Conservation (phyloP, 305 asterid genomes). For the Fraxinus albicans region DNA sequence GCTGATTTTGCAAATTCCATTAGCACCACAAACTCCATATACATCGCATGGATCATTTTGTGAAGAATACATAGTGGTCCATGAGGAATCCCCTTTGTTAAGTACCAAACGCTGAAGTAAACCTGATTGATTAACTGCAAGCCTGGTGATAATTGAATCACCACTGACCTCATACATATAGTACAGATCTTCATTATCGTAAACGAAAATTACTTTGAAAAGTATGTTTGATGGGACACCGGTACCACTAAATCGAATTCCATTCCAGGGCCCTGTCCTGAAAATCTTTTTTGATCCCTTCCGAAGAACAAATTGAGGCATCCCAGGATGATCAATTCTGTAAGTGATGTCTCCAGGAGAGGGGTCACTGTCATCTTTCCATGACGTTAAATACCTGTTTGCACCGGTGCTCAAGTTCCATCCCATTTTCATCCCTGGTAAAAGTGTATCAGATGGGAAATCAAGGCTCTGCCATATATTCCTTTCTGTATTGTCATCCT, state of each 20-base stretch:
- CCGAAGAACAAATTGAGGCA: slow-evolving; percentile 12
- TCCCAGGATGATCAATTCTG: slow-evolving; percentile 23
- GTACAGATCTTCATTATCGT: background rate
- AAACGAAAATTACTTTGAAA: background rate
- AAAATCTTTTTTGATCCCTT: slow-evolving; percentile 15
- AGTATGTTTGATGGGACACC: background rate
- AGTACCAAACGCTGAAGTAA: slow-evolving; percentile 23
- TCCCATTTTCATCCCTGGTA: background rate
- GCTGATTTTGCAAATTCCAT: slow-evolving; percentile 33
- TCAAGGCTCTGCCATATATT: slow-evolving; percentile 29
- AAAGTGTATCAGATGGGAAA: slow-evolving; percentile 15
- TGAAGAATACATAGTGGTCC: slow-evolving; percentile 9
- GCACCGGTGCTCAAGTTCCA: background rate
- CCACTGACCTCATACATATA: slow-evolving; percentile 15
- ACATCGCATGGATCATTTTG: slow-evolving; percentile 27
- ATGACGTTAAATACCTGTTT: background rate
- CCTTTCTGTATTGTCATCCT: background rate
- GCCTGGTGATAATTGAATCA: slow-evolving; percentile 15
- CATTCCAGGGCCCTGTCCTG: slow-evolving; percentile 44
- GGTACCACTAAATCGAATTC: slow-evolving; percentile 31
- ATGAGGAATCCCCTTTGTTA: slow-evolving; percentile 24
- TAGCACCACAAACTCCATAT: slow-evolving; percentile 32
- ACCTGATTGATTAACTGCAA: slow-evolving; percentile 17
- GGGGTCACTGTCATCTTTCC: slow-evolving; percentile 26
- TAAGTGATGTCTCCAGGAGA: slow-evolving; percentile 30